Evolutionary conservation across 148 eudicot genomes (phyloP).

Genomic region (Vaccinium corymbosum): DNA sequence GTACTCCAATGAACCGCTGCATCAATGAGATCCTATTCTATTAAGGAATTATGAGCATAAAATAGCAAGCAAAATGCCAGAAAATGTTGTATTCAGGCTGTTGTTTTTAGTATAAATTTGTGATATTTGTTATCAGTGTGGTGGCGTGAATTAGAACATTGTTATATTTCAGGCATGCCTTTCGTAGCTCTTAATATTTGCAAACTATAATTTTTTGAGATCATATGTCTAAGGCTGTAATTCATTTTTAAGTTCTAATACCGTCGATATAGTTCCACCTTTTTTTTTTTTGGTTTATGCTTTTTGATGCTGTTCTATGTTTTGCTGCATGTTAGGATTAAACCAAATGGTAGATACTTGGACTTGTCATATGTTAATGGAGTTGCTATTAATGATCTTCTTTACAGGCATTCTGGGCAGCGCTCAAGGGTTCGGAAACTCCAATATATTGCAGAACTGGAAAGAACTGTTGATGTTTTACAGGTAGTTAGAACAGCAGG

Average conservation of each 20-base stretch:
- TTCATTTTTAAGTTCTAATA: neutral
- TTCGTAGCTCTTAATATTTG: neutral
- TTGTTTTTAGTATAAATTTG: neutral
- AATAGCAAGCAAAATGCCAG: neutral
- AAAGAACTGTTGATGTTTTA: slow-evolving; percentile 54
- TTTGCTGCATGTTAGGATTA: neutral
- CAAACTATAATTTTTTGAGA: neutral
- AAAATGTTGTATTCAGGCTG: neutral
- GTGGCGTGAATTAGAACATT: neutral
- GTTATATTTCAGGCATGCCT: neutral
- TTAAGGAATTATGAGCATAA: neutral
- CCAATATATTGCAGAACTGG: slow-evolving; percentile 73
- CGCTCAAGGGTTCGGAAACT: slow-evolving; percentile 72
- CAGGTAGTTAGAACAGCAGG: slow-evolving; percentile 41
- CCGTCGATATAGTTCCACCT: neutral
- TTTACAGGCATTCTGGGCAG: slow-evolving; percentile 66
- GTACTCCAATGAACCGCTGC: neutral
- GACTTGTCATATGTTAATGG: neutral
- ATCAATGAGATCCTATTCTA: neutral
- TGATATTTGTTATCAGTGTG: too few species aligned
- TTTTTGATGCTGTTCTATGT: neutral
- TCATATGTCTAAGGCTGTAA: neutral
- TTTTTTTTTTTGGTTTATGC: neutral
- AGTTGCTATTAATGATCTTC: slow-evolving; percentile 2
- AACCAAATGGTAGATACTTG: neutral